phyloP scores from a whole-genome alignment of 108 stramenopile genomes.

The Conticribra weissflogii region DNA sequence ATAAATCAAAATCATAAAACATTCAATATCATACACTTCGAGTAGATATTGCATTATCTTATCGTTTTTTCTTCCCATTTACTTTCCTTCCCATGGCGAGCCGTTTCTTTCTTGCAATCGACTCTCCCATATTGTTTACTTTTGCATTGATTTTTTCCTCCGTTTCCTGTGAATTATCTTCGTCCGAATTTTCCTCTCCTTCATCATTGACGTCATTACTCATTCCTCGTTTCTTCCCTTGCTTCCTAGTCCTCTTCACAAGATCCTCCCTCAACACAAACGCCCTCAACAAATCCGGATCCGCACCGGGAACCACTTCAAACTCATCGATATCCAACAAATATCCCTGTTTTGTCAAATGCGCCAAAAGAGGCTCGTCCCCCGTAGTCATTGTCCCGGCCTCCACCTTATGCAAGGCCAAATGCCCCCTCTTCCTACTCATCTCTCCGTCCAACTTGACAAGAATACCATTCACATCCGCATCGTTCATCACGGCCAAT shows the following conservation, averaged over 20 bases:
- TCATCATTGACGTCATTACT: background rate
- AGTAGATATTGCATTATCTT: background rate
- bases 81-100: conserved; percentile 14
- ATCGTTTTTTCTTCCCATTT: conserved; percentile 12
- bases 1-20: background rate
- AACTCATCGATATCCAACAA: conserved; percentile 39
- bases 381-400: background rate
- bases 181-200: background rate
- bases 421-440: conserved; percentile 33
- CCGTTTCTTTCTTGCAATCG: conserved; percentile 9
- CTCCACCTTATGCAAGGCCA: conserved; percentile 28
- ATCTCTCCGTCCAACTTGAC: conserved; percentile 47
- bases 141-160: background rate
- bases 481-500: conserved; percentile 29
- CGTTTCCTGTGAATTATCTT: conserved; percentile 4
- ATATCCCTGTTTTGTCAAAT: conserved; percentile 30
- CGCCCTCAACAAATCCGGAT: conserved; percentile 10
- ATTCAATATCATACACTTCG: background rate
- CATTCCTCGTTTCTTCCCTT: background rate
- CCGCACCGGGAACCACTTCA: conserved; percentile 45
- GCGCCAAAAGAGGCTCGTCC: conserved; percentile 9
- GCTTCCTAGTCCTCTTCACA: background rate
- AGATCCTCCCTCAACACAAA: conserved; percentile 24
- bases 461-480: conserved; percentile 37
- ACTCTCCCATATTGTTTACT: conserved; percentile 7